Conservation (phyloP, 768 basidiomycete species). For the Mycena crocata region DNA sequence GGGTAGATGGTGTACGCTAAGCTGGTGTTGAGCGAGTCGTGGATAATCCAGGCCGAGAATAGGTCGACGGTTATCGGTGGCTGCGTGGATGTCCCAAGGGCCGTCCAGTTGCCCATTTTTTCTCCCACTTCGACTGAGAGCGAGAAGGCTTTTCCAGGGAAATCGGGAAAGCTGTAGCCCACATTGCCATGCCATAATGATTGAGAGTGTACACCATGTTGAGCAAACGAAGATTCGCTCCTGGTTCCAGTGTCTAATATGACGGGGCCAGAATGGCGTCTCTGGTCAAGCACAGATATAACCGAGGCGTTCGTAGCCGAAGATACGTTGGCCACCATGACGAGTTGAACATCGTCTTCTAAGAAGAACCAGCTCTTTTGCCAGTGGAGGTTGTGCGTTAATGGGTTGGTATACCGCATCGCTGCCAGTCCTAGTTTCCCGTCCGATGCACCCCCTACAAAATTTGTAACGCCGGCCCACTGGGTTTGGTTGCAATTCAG, state of each 20-base stretch:
- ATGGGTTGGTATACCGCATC: conserved; percentile 77
- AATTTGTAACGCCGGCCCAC: conserved; percentile 60
- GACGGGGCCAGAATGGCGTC: conserved; percentile 56
- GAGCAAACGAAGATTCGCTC: conserved; percentile 17
- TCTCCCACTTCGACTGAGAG: too few species aligned
- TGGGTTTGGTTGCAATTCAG: conserved; percentile 59
- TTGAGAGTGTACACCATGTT: conserved; percentile 26
- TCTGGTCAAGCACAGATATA: conserved; percentile 77
- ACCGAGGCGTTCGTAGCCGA: conserved; percentile 60
- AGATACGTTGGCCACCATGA: conserved; percentile 66
- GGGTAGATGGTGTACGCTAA: too few species aligned
- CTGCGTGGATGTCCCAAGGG: too few species aligned
- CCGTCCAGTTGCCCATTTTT: too few species aligned
- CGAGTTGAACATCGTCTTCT: conserved; percentile 68
- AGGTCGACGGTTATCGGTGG: too few species aligned
- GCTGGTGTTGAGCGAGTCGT: too few species aligned
- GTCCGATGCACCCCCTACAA: conserved; percentile 76
- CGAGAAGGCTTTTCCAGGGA: too few species aligned
- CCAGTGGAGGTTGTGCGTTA: conserved; percentile 63
- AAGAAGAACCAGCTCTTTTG: conserved; percentile 85
- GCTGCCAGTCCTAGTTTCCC: conserved; percentile 66
- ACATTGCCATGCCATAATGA: too few species aligned
- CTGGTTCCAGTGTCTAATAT: conserved; percentile 51
- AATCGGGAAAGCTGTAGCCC: too few species aligned
- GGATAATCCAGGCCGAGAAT: too few species aligned